phyloP scores from a whole-genome alignment of 2,329 filamentous ascomycete species.

The Ophiostoma sp. region DNA sequence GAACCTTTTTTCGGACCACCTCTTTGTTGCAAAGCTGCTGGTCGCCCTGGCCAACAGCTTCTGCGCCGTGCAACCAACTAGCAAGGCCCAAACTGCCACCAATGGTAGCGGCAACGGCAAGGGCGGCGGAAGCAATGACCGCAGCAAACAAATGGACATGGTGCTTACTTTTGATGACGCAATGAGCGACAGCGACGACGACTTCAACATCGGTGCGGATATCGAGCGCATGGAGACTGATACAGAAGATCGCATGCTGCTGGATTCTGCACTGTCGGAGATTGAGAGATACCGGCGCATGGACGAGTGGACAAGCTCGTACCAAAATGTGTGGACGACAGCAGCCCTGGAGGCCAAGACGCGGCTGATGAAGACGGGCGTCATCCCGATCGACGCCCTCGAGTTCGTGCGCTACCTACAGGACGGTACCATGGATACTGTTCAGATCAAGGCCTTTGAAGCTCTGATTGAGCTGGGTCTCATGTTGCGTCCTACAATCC shows the following conservation, averaged over 20 bases:
- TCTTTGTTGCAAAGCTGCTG: slow-evolving; percentile 80
- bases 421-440: slow-evolving; percentile 57
- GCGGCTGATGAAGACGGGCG: slow-evolving; percentile 58
- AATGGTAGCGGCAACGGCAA: slow-evolving; percentile 25
- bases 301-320: slow-evolving; percentile 64
- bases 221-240: slow-evolving; percentile 40
- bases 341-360: slow-evolving; percentile 58
- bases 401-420: slow-evolving; percentile 61
- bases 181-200: slow-evolving; percentile 26
- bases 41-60: slow-evolving; percentile 55
- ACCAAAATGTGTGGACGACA: slow-evolving; percentile 62
- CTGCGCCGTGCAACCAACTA: slow-evolving; percentile 37
- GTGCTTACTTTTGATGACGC: slow-evolving; percentile 37
- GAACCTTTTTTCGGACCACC: slow-evolving; percentile 82
- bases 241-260: slow-evolving; percentile 39
- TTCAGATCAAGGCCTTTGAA: slow-evolving; percentile 62
- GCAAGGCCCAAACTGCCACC: not conserved
- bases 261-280: slow-evolving; percentile 53
- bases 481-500: slow-evolving; percentile 50
- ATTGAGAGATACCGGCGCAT: slow-evolving; percentile 62
- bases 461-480: slow-evolving; percentile 59
- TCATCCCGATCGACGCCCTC: slow-evolving; percentile 50
- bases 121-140: slow-evolving; percentile 3
- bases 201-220: slow-evolving; percentile 36
- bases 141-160: slow-evolving; percentile 27